phyloP scores from a whole-genome alignment of 202 grass and related monocot species.

The Digitaria exilis region DNA sequence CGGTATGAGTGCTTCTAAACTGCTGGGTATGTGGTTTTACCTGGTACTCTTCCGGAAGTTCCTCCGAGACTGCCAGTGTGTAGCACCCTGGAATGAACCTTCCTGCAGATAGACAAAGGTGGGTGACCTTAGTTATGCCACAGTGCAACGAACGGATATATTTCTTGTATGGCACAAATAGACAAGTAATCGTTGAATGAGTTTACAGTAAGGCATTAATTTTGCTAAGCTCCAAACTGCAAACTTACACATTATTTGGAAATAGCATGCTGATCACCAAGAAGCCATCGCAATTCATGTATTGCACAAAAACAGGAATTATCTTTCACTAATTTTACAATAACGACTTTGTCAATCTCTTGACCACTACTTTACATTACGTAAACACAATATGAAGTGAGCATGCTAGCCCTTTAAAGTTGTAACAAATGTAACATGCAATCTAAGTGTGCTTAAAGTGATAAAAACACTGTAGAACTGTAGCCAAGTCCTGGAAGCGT shows the following conservation, averaged over 20 bases:
- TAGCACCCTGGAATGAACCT: constrained; percentile 95
- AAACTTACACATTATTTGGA: background rate
- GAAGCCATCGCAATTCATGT: background rate
- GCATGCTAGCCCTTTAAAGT: background rate
- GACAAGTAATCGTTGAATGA: background rate
- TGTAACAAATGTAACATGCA: background rate
- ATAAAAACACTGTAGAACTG: too few relatives aligned
- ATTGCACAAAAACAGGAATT: background rate
- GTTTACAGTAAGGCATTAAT: background rate
- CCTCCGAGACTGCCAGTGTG: constrained; percentile 88
- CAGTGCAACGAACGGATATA: background rate
- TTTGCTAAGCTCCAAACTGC: background rate
- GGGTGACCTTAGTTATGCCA: background rate
- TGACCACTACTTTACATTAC: background rate
- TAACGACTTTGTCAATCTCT: background rate
- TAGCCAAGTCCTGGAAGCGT: too few relatives aligned
- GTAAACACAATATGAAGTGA: background rate
- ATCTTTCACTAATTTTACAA: background rate
- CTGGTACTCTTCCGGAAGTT: constrained; percentile 95
- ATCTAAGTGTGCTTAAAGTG: too few relatives aligned
- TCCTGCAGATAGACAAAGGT: constrained; percentile 47
- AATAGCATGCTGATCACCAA: background rate
- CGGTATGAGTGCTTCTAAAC: background rate
- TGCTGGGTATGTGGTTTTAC: constrained; percentile 27
- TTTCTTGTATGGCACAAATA: background rate